A percentile compares a stretch with the other conserved stretches of the same genome.
These are phyloP conservation scores for Brassica cretica DNA, from an alignment of 345 rosid species.

Conservation along the genomic window DNA sequence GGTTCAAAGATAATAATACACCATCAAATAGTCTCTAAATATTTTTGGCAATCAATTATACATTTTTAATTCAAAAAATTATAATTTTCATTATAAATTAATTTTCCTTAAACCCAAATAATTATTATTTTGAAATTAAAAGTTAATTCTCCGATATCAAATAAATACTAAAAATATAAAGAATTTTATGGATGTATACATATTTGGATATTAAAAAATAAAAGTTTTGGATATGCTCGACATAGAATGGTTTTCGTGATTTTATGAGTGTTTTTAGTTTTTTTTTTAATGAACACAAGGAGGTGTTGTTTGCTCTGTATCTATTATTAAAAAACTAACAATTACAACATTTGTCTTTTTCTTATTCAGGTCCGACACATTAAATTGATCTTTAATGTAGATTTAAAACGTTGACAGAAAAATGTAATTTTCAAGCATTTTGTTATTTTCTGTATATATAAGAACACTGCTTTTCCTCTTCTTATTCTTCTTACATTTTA, in stretches of 20 bases:
- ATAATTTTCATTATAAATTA: too few species aligned
- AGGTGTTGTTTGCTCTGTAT: background rate
- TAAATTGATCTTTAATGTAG: background rate
- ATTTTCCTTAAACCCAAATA: too few species aligned
- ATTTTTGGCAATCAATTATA: too few species aligned
- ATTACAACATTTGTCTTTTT: background rate
- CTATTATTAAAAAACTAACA: background rate
- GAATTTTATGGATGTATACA: background rate
- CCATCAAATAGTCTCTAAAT: too few species aligned
- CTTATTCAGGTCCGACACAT: background rate
- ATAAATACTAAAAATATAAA: background rate
- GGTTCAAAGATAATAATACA: too few species aligned
- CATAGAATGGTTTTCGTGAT: background rate
- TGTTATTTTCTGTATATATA: background rate
- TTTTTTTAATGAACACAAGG: background rate
- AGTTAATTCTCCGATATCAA: background rate
- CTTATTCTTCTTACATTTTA: conserved; percentile 18
- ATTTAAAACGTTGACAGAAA: background rate
- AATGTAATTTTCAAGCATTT: background rate
- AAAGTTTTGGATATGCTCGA: background rate
- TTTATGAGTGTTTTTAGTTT: background rate
- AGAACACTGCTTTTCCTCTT: background rate
- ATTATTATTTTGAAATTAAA: too few species aligned
- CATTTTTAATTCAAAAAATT: too few species aligned
- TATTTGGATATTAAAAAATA: background rate